Conservation (phyloP, 441 rosid species). For the Arabidopsis hybrid region DNA sequence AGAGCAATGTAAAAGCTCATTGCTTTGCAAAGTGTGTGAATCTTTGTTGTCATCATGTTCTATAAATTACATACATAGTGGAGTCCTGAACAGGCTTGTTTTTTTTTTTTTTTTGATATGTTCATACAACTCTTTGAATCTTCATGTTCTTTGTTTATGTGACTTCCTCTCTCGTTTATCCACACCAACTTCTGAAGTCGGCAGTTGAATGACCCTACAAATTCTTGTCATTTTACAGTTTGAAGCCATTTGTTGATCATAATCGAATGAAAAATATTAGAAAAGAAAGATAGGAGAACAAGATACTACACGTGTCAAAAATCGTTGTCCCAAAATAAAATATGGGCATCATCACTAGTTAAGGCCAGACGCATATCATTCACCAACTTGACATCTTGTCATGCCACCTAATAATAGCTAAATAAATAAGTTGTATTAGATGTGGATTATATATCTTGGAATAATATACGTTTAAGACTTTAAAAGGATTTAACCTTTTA, state of each 20-base stretch:
- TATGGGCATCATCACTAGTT: constrained; percentile 1
- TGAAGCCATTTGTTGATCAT: not conserved
- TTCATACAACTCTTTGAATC: constrained; percentile 37
- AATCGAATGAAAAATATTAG: not conserved
- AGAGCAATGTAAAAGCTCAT: constrained; percentile 42
- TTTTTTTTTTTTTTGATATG: constrained; percentile 4
- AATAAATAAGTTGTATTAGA: not conserved
- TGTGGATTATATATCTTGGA: not conserved
- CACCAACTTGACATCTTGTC: constrained; percentile 27
- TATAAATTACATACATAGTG: constrained; percentile 25
- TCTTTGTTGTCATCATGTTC: constrained; percentile 30
- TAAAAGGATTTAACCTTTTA: too few species aligned
- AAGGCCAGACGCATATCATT: constrained; percentile 4
- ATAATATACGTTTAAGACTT: not conserved
- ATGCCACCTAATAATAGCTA: constrained; percentile 33
- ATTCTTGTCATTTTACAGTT: too few species aligned
- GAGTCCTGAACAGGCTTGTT: constrained; percentile 26
- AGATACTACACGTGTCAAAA: not conserved
- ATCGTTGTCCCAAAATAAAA: not conserved
- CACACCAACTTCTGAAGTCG: constrained; percentile 2
- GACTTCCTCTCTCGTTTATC: not conserved
- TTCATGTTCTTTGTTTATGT: constrained; percentile 13
- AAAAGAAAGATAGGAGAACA: constrained; percentile 1
- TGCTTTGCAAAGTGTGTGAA: constrained; percentile 36
- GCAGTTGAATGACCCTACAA: too few species aligned